Evolutionary conservation across 208 protist genomes (phyloP).

Genomic region (Acanthamoeba royreba): DNA sequence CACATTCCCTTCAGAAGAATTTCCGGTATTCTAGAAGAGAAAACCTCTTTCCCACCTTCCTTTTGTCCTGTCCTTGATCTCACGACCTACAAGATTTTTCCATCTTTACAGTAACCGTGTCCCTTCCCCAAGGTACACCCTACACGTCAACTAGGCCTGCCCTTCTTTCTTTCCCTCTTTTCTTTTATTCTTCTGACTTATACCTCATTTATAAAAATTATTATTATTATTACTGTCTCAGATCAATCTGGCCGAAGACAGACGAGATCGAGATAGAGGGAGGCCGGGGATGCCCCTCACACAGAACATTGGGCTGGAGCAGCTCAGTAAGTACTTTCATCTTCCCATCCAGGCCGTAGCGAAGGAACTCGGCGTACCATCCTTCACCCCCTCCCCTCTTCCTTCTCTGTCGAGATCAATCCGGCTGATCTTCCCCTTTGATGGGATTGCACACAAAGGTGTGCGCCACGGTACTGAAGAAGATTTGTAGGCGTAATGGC

Average conservation of each 20-base stretch:
- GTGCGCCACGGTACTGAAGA: conserved; percentile 70
- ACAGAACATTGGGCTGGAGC: conserved; percentile 59
- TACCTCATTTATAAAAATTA: not conserved
- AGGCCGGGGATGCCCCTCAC: conserved; percentile 59
- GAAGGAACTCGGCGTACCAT: conserved; percentile 62
- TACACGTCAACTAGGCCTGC: no score
- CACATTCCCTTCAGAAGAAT: no score
- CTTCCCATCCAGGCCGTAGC: conserved; percentile 68
- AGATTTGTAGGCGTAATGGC: conserved; percentile 53
- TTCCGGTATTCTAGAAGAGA: no score
- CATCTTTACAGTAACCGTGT: no score
- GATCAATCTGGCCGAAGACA: not conserved
- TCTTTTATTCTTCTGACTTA: not conserved
- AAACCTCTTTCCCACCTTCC: no score
- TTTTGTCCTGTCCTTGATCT: no score
- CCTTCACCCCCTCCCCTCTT: no score
- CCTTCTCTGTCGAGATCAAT: not conserved
- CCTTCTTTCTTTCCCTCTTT: no score
- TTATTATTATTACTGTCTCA: not conserved
- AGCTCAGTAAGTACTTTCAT: conserved; percentile 67
- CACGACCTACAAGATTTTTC: no score
- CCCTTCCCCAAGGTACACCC: no score
- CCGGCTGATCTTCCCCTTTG: not conserved
- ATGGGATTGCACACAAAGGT: conserved; percentile 49
- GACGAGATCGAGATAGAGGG: not conserved